These are phyloP conservation scores for Aspergillus nidulans DNA, from an alignment of 495 filamentous ascomycete species.

Conservation along the genomic window DNA sequence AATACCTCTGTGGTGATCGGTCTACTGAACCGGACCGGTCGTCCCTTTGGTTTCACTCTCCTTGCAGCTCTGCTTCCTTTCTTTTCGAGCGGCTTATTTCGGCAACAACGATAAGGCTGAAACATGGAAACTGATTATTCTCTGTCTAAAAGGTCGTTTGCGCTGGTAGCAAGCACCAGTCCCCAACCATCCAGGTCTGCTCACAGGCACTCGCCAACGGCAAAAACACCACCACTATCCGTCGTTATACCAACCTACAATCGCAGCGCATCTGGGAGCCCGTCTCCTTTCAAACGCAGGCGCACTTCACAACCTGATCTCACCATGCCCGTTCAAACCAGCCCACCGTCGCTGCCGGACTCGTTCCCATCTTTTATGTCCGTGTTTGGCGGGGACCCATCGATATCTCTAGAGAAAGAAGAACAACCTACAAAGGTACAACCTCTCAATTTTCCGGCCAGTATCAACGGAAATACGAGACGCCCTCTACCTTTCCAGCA, in stretches of 20 bases:
- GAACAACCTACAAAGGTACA: conserved; percentile 23
- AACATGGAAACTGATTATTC: conserved; percentile 32
- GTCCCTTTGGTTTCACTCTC: conserved; percentile 23
- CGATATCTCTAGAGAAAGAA: conserved; percentile 26
- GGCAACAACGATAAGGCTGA: conserved; percentile 5
- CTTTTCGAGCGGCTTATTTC: conserved; percentile 4
- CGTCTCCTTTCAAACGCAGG: conserved; percentile 27
- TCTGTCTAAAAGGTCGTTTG: conserved; percentile 38
- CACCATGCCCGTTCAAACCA: conserved; percentile 47
- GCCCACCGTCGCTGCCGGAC: conserved; percentile 47
- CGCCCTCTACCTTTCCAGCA: conserved; percentile 33
- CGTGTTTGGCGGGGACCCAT: conserved; percentile 49
- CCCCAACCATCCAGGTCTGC: conserved; percentile 13
- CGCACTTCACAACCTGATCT: conserved; percentile 18
- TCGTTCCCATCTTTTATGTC: conserved; percentile 72
- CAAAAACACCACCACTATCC: conserved; percentile 3
- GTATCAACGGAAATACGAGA: conserved; percentile 31
- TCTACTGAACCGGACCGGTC: conserved; percentile 15
- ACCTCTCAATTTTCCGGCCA: conserved; percentile 27
- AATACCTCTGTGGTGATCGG: conserved; percentile 18
- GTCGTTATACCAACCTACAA: conserved; percentile 17
- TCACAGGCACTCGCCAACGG: conserved; percentile 18
- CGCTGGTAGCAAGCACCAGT: conserved; percentile 43
- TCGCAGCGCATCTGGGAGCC: conserved; percentile 23
- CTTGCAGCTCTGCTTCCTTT: conserved; percentile 23